A percentile compares a stretch with the other conserved stretches of the same genome.
Evolutionary conservation across 2,329 filamentous ascomycete genomes (phyloP).

Genomic region (Paracorniculantispora psalliotae): DNA sequence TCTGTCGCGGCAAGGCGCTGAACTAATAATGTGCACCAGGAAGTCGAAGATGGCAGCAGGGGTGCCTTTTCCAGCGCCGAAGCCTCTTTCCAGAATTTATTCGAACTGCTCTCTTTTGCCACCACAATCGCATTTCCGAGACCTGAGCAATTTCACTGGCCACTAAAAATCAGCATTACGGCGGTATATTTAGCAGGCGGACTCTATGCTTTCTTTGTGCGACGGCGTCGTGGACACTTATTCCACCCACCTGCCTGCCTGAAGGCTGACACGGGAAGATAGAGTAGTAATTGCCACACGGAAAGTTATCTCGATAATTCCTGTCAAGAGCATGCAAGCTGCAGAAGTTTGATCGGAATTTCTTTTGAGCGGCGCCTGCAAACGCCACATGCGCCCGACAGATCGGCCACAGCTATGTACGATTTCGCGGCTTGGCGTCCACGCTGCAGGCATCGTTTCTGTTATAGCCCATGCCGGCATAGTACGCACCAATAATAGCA

Average conservation of each 20-base stretch:
- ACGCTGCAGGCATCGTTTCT: not conserved
- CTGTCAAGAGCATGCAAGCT: no score
- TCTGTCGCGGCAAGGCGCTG: not conserved
- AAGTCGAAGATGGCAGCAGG: slow-evolving; percentile 50
- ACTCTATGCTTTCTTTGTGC: slow-evolving; percentile 28
- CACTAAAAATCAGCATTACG: slow-evolving; percentile 52
- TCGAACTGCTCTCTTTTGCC: slow-evolving; percentile 63
- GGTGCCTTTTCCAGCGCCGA: slow-evolving; percentile 66
- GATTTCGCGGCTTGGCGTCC: not conserved
- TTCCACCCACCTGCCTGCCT: slow-evolving; percentile 21
- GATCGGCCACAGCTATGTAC: no score
- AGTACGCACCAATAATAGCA: not conserved
- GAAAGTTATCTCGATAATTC: no score
- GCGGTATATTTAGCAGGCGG: slow-evolving; percentile 38
- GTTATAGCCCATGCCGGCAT: no score
- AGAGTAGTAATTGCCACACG: no score
- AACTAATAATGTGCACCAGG: slow-evolving; percentile 29
- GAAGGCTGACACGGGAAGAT: not conserved
- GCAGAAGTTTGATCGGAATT: not conserved
- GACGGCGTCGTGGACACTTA: slow-evolving; percentile 28
- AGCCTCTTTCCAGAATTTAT: slow-evolving; percentile 61
- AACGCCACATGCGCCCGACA: not conserved
- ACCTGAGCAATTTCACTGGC: slow-evolving; percentile 61
- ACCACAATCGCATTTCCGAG: slow-evolving; percentile 60
- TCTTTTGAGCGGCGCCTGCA: no score